Conservation (phyloP, 495 filamentous ascomycete genomes). For the Venustampulla echinocandica region DNA sequence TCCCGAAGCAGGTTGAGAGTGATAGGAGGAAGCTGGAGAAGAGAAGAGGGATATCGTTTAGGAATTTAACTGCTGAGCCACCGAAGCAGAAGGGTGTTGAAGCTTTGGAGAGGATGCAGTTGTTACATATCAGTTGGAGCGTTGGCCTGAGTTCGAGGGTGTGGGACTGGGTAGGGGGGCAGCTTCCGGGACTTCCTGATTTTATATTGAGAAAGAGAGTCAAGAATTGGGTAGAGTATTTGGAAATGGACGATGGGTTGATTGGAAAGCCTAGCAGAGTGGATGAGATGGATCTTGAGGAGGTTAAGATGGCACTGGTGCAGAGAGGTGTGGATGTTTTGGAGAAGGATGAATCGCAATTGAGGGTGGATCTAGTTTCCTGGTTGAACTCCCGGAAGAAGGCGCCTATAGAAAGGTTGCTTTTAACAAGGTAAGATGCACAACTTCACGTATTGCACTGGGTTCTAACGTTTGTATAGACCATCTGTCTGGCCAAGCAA, state of each 20-base stretch:
- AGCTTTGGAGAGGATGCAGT: slow-evolving; percentile 17
- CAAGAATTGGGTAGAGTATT: slow-evolving; percentile 37
- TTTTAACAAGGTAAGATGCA: slow-evolving; percentile 21
- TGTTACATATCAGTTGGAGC: slow-evolving; percentile 28
- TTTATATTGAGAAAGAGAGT: slow-evolving; percentile 35
- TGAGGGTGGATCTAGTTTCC: slow-evolving; percentile 16
- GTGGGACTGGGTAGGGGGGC: slow-evolving; percentile 33
- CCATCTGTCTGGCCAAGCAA: slow-evolving; percentile 17
- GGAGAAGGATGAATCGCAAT: slow-evolving; percentile 19
- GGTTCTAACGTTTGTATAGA: slow-evolving; percentile 7
- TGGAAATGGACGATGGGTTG: slow-evolving; percentile 51
- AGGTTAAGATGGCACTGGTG: slow-evolving; percentile 49
- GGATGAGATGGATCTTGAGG: slow-evolving; percentile 37
- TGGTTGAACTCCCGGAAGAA: slow-evolving; percentile 26
- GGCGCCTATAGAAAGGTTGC: slow-evolving; percentile 14
- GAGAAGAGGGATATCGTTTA: slow-evolving; percentile 35
- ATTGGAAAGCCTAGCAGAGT: slow-evolving; percentile 45
- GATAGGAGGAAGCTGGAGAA: slow-evolving; percentile 42
- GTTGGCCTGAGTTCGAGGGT: slow-evolving; percentile 37
- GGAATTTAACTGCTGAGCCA: slow-evolving; percentile 17
- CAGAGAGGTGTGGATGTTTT: slow-evolving; percentile 38
- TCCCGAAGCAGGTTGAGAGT: slow-evolving; percentile 62
- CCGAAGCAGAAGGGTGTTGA: slow-evolving; percentile 8
- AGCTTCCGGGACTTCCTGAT: slow-evolving; percentile 28
- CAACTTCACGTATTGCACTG: not conserved